These are phyloP conservation scores for Jatropha curcas DNA, from an alignment of 345 rosid species.

Conservation along the genomic window DNA sequence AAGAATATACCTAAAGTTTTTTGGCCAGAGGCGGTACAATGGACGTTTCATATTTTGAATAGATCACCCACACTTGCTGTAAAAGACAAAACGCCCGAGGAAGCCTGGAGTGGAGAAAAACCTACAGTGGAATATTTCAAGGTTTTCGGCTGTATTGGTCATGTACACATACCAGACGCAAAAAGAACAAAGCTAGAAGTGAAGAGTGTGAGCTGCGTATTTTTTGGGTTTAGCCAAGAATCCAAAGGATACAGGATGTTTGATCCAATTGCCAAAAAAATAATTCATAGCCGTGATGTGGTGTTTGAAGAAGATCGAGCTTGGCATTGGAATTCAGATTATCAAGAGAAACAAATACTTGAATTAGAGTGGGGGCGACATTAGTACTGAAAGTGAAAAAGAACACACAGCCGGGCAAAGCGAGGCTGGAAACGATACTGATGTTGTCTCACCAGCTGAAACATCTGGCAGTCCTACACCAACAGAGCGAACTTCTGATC, in stretches of 20 bases:
- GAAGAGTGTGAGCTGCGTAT: not conserved
- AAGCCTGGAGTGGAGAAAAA: not conserved
- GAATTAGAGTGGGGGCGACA: not conserved
- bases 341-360: not conserved
- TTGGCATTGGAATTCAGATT: not conserved
- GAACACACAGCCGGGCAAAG: not conserved
- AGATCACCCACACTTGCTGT: not conserved
- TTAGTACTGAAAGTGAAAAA: not conserved
- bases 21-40: not conserved
- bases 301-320: not conserved
- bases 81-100: not conserved
- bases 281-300: no score
- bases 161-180: not conserved
- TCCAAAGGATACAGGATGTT: not conserved
- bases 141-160: not conserved
- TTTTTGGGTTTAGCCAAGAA: not conserved
- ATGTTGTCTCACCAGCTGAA: not conserved
- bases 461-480: no score
- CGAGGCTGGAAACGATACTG: not conserved
- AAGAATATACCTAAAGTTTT: not conserved
- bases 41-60: not conserved
- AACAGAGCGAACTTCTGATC: not conserved
- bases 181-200: not conserved
- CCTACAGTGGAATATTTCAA: not conserved
- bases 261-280: not conserved